phyloP scores from a whole-genome alignment of 352 stramenopile species.

The Pythium biforme region DNA sequence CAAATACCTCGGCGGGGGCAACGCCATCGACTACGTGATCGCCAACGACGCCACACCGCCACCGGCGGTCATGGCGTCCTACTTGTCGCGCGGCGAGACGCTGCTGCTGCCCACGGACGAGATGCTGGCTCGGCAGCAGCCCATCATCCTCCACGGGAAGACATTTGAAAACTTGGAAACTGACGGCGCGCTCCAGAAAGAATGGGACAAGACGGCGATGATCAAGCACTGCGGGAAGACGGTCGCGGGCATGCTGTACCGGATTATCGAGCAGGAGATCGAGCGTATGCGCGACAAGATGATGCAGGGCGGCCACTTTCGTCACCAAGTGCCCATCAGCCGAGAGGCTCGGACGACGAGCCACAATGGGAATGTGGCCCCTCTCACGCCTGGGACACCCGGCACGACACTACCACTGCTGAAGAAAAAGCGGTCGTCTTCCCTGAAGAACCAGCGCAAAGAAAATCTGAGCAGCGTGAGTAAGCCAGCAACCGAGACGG shows the following conservation, averaged over 20 bases:
- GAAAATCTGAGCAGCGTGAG: constrained; percentile 13
- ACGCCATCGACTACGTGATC: constrained; percentile 85
- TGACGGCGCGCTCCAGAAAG: constrained; percentile 34
- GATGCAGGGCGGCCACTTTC: constrained; percentile 28
- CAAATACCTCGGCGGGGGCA: constrained; percentile 65
- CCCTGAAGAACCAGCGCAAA: constrained; percentile 17
- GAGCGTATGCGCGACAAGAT: constrained; percentile 44
- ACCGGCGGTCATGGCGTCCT: constrained; percentile 51
- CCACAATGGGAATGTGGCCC: background rate
- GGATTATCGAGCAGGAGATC: constrained; percentile 85
- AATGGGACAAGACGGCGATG: constrained; percentile 86
- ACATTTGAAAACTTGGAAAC: constrained; percentile 73
- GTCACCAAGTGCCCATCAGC: constrained; percentile 23
- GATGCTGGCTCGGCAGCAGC: constrained; percentile 52
- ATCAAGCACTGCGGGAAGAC: constrained; percentile 82
- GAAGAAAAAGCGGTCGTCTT: constrained; percentile 8
- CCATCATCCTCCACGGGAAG: constrained; percentile 72
- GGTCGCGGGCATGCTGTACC: constrained; percentile 80
- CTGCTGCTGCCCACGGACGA: constrained; percentile 66
- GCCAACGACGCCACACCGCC: constrained; percentile 72
- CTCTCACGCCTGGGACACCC: background rate
- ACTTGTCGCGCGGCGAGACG: constrained; percentile 71
- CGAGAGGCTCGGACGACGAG: background rate
- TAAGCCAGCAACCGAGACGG: background rate
- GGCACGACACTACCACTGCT: background rate